Percentiles rank a stretch among this genome's conserved stretches.
Evolutionary conservation across 306 rosid genomes (phyloP).

Genomic region (Vigna hirtella): DNA sequence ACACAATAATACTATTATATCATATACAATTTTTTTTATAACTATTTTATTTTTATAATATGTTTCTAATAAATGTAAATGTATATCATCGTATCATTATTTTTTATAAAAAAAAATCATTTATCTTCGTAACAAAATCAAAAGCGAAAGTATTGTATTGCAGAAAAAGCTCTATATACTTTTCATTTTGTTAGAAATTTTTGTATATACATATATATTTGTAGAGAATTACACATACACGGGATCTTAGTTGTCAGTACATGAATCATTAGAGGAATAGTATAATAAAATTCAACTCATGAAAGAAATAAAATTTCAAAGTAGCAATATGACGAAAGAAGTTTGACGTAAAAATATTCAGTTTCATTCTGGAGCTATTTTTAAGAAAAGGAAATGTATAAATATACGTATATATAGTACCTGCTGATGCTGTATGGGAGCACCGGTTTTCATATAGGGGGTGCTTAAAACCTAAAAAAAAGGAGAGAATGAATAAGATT

Average conservation of each 20-base stretch:
- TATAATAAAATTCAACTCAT: not conserved
- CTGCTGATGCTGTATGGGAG: slow-evolving; percentile 79
- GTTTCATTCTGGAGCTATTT: not conserved
- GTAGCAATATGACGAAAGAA: not conserved
- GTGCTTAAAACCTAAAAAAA: slow-evolving; percentile 69
- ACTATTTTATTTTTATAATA: too few species aligned
- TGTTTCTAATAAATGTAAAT: too few species aligned
- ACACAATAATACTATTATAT: too few species aligned
- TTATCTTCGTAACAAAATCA: too few species aligned
- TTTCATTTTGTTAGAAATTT: not conserved
- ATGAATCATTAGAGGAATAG: not conserved
- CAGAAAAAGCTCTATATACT: not conserved
- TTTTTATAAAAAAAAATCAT: too few species aligned
- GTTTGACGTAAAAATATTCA: not conserved
- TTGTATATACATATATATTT: too few species aligned
- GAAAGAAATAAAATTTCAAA: not conserved
- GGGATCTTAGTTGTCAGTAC: not conserved
- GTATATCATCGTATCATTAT: too few species aligned
- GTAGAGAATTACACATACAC: too few species aligned
- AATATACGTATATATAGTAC: slow-evolving; percentile 45
- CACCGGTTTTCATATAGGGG: slow-evolving; percentile 96
- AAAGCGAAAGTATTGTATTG: too few species aligned
- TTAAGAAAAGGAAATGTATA: not conserved
- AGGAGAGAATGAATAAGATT: not conserved
- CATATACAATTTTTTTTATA: too few species aligned